Evolutionary conservation across 2,329 filamentous ascomycete genomes (phyloP).

Genomic region (Alternaria gansuensis): DNA sequence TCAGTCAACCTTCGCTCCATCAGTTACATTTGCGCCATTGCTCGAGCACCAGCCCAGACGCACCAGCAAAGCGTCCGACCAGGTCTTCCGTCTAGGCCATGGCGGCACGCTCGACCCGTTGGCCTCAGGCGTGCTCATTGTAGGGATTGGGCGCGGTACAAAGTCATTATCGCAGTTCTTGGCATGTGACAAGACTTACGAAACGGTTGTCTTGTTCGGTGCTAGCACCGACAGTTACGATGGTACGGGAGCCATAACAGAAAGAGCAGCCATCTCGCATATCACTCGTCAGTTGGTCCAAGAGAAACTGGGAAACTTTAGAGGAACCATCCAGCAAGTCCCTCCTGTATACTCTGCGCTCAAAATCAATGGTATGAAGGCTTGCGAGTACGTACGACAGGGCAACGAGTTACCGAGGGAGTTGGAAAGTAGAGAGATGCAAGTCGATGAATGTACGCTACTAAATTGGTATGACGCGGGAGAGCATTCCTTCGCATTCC

Average conservation of each 20-base stretch:
- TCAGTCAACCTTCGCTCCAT: constrained; percentile 32
- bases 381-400: constrained; percentile 41
- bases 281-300: constrained; percentile 33
- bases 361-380: constrained; percentile 44
- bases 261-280: constrained; percentile 26
- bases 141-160: constrained; percentile 45
- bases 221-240: constrained; percentile 46
- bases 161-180: constrained; percentile 41
- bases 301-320: constrained; percentile 30
- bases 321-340: constrained; percentile 36
- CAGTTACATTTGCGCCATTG: constrained; percentile 30
- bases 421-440: constrained; percentile 41
- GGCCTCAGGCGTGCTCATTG: constrained; percentile 43
- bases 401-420: constrained; percentile 38
- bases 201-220: constrained; percentile 42
- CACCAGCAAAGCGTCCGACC: constrained; percentile 31
- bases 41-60: constrained; percentile 30
- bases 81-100: constrained; percentile 43
- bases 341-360: constrained; percentile 45
- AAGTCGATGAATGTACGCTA: constrained; percentile 40
- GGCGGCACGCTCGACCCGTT: constrained; percentile 46
- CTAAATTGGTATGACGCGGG: constrained; percentile 38
- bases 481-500: constrained; percentile 29
- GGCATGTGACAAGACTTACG: constrained; percentile 42
- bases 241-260: constrained; percentile 31